Conservation (phyloP, 2,329 filamentous ascomycete genomes). For the Alternaria sp. region DNA sequence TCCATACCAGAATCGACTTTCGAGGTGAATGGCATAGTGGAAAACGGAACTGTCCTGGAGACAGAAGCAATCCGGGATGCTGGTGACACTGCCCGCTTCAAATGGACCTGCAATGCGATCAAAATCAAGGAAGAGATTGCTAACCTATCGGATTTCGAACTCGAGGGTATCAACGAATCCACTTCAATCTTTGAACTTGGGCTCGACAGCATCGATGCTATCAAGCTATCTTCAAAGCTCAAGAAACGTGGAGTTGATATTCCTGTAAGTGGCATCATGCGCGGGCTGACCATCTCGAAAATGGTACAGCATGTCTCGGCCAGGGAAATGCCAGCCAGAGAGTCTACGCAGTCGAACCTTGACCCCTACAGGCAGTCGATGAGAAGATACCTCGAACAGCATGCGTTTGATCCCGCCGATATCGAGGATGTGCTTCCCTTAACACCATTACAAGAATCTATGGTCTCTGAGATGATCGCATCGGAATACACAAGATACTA, state of each 20-base stretch:
- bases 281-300: constrained; percentile 69
- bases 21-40: neutral
- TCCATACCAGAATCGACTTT: constrained; percentile 22
- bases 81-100: constrained; percentile 52
- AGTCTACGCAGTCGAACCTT: constrained; percentile 25
- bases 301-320: constrained; percentile 58
- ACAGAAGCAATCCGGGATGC: neutral
- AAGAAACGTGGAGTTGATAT: constrained; percentile 68
- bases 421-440: constrained; percentile 72
- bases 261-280: constrained; percentile 80
- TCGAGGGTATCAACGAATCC: constrained; percentile 62
- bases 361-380: constrained; percentile 34
- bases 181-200: constrained; percentile 82
- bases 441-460: constrained; percentile 85
- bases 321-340: constrained; percentile 2
- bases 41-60: neutral
- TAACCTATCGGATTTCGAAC: constrained; percentile 64
- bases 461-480: constrained; percentile 81
- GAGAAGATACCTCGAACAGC: constrained; percentile 54
- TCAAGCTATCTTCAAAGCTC: constrained; percentile 80
- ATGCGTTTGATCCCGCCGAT: constrained; percentile 47
- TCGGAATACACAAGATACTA: constrained; percentile 81
- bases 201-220: constrained; percentile 89
- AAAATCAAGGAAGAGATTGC: constrained; percentile 70
- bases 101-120: constrained; percentile 66